Evolutionary conservation across 192 early-diverging fungal species (phyloP).

Genomic region (Coemansia furcata): DNA sequence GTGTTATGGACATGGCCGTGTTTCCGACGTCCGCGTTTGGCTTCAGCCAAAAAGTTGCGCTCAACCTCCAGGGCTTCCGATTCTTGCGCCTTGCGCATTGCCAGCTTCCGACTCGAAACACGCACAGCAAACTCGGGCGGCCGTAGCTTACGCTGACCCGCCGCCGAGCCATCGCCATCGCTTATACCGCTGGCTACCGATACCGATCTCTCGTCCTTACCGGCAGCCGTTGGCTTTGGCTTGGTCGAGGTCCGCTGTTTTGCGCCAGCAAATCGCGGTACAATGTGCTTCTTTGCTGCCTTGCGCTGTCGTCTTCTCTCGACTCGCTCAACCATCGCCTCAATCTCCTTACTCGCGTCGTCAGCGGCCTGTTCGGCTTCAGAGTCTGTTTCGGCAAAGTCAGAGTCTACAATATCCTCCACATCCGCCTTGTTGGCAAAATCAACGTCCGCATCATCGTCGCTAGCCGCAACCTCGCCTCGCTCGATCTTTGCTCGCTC

Average conservation of each 20-base stretch:
- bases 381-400: slow-evolving; percentile 50
- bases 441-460: slow-evolving; percentile 48
- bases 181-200: neutral
- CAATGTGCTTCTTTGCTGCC: slow-evolving; percentile 30
- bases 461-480: slow-evolving; percentile 30
- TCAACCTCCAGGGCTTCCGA: slow-evolving; percentile 27
- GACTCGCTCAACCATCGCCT: slow-evolving; percentile 17
- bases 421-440: slow-evolving; percentile 24
- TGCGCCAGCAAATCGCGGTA: slow-evolving; percentile 36
- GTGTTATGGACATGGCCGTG: neutral
- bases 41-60: slow-evolving; percentile 25
- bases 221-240: neutral
- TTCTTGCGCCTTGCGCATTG: slow-evolving; percentile 45
- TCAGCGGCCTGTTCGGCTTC: slow-evolving; percentile 36
- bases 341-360: slow-evolving; percentile 22
- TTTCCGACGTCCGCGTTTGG: slow-evolving; percentile 21
- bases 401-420: slow-evolving; percentile 41
- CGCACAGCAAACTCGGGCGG: slow-evolving; percentile 25
- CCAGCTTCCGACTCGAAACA: slow-evolving; percentile 36
- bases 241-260: neutral
- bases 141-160: neutral
- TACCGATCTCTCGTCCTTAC: neutral
- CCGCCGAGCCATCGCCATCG: neutral
- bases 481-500: slow-evolving; percentile 40
- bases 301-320: slow-evolving; percentile 37